Percentiles rank a stretch among this genome's conserved stretches.
phyloP scores from a whole-genome alignment of 2,329 filamentous ascomycete genomes.

The Xenoacremonium recifei region DNA sequence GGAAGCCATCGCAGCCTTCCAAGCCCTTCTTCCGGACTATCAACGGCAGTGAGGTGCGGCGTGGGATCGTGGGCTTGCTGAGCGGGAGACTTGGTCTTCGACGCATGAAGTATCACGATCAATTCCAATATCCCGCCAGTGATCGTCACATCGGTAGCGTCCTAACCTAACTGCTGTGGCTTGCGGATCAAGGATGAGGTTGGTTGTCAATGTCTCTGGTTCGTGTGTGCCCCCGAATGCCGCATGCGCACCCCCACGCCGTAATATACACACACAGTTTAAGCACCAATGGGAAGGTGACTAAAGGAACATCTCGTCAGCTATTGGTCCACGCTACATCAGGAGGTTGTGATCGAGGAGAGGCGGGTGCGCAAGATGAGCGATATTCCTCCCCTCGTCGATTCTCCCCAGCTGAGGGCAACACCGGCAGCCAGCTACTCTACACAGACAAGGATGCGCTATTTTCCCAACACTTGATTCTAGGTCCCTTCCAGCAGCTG shows the following conservation, averaged over 20 bases:
- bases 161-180: constrained; percentile 4
- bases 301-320: background rate
- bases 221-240: background rate
- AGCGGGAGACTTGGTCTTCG: too few relatives aligned
- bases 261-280: background rate
- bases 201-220: constrained; percentile 3
- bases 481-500: too few relatives aligned
- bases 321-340: background rate
- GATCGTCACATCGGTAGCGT: too few relatives aligned
- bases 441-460: constrained; percentile 9
- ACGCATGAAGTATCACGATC: too few relatives aligned
- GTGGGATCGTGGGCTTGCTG: too few relatives aligned
- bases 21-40: too few relatives aligned
- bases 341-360: background rate
- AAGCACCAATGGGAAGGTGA: background rate
- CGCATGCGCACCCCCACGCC: background rate
- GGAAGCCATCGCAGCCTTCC: too few relatives aligned
- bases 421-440: background rate
- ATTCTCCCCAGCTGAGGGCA: background rate
- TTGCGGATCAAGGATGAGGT: constrained; percentile 1
- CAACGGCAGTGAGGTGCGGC: too few relatives aligned
- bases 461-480: constrained; percentile 14
- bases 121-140: too few relatives aligned
- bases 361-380: background rate
- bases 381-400: background rate